Base-by-base conservation (phyloP, 441 rosid species). In the Pelargonium australe region DNA sequence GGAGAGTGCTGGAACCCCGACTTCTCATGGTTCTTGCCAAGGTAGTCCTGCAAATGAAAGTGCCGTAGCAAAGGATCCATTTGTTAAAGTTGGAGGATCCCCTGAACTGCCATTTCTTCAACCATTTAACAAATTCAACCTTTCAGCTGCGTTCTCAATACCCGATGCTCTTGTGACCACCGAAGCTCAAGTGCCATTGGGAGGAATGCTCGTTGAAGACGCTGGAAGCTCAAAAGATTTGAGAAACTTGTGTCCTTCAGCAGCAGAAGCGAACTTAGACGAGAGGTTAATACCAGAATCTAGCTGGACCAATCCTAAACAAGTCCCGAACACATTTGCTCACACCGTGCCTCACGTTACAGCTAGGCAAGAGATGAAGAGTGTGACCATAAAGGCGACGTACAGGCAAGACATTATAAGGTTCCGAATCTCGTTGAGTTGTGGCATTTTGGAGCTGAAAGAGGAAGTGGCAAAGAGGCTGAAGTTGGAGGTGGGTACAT, bases 171-270 rank as follows among this genome's bases (percentile, higher is more conserved):
- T 75, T 40, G 73, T 70, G 14, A 40, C 74, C 34, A 61, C 78
- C 40, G 85, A 81, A 64, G 79, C 70, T 43, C 79, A 45, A 73
- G 85, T 74, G 65, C 88, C 83, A 28, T 86, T 84, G 68, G 80
- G 88, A 49, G 90, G 87, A 70, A 82, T 86, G 91, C 82, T 82
- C 37, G 64, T 86, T 17, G 85, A 86, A 82, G 96, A 86, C 72
- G 86, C 86, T n/a, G 98, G 97, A 73, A 86, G 98, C 75, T 93
- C 96, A 3, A 90, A 86, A 79, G 96, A 93, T 72, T 80, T 93
- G 75, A 82, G 86, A 78, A 89, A 87, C 65, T 88, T 87, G 49
- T 88, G 91, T 73, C 85, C 57, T 49, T 49, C 57, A 23, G 25
- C 25, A 23, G 25, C 25, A 23, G 25, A 23, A 23, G 25, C 25